Conservation (phyloP, 306 rosid genomes). For the Fragaria vesca region DNA sequence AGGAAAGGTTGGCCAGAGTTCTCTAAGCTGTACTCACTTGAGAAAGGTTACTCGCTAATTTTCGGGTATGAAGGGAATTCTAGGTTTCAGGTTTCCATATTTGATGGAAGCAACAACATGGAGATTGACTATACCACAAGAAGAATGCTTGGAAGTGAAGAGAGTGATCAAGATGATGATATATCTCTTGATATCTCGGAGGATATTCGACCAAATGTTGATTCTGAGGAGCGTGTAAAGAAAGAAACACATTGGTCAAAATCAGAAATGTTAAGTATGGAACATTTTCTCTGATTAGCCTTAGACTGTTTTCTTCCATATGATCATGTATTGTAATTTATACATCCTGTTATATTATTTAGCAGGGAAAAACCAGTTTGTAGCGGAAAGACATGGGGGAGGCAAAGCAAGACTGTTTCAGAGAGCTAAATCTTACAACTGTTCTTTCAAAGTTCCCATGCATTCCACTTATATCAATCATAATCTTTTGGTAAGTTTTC, state of each 20-base stretch:
- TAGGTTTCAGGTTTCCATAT: constrained; percentile 20
- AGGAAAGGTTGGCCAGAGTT: constrained; percentile 30
- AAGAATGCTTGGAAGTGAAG: not conserved
- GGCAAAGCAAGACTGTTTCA: not conserved
- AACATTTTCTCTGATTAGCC: not conserved
- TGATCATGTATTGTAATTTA: not conserved
- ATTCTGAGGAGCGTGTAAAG: not conserved
- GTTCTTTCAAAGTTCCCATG: constrained; percentile 1
- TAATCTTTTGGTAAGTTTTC: not conserved
- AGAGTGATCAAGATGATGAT: not conserved
- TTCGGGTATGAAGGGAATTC: constrained; percentile 25
- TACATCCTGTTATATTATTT: not conserved
- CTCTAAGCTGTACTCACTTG: not conserved
- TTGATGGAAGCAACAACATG: constrained; percentile 15
- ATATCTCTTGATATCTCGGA: not conserved
- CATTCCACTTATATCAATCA: not conserved
- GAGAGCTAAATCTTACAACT: not conserved
- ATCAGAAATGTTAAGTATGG: not conserved
- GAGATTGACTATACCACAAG: constrained; percentile 26
- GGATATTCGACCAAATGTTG: not conserved
- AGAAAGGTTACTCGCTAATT: not conserved
- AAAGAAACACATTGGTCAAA: not conserved
- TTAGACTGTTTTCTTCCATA: not conserved
- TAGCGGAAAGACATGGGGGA: not conserved
- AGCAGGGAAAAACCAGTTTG: not conserved